These are phyloP conservation scores for Carex cristatella DNA, from an alignment of 176 grass and related monocot species.

Conservation along the genomic window DNA sequence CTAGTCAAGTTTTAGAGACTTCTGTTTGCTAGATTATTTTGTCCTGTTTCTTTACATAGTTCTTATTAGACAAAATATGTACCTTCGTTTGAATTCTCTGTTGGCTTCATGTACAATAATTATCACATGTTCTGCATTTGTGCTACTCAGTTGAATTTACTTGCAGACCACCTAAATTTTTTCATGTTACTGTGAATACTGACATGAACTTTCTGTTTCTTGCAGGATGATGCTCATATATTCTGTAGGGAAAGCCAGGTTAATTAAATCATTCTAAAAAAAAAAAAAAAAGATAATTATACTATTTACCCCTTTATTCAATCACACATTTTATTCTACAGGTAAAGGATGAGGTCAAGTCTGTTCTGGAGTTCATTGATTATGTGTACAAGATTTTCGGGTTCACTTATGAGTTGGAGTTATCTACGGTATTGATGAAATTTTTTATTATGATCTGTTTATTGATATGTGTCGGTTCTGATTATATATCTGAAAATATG, in stretches of 20 bases:
- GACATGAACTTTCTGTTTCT: not conserved
- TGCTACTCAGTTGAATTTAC: not conserved
- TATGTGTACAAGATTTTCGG: constrained; percentile 86
- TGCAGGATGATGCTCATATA: constrained; percentile 97
- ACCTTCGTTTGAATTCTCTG: not conserved
- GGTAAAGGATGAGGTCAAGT: constrained; percentile 87
- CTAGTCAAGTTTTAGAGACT: not conserved
- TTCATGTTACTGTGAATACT: not conserved
- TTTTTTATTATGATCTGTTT: constrained; percentile 23
- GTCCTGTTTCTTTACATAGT: not conserved
- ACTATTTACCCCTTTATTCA: not conserved
- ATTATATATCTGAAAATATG: not conserved
- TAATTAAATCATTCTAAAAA: constrained; percentile 16
- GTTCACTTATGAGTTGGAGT: constrained; percentile 90
- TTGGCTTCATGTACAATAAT: not conserved
- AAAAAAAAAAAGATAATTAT: not conserved
- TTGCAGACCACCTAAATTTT: not conserved
- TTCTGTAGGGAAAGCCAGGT: constrained; percentile 96
- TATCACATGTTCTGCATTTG: not conserved
- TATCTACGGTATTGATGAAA: constrained; percentile 70
- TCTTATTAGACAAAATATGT: not conserved
- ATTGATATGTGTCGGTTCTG: not conserved
- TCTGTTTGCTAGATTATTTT: not conserved
- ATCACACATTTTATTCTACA: constrained; percentile 32
- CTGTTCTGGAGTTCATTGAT: constrained; percentile 81